Conservation (phyloP, 2,329 filamentous ascomycete genomes). For the Zarea fungicola region DNA sequence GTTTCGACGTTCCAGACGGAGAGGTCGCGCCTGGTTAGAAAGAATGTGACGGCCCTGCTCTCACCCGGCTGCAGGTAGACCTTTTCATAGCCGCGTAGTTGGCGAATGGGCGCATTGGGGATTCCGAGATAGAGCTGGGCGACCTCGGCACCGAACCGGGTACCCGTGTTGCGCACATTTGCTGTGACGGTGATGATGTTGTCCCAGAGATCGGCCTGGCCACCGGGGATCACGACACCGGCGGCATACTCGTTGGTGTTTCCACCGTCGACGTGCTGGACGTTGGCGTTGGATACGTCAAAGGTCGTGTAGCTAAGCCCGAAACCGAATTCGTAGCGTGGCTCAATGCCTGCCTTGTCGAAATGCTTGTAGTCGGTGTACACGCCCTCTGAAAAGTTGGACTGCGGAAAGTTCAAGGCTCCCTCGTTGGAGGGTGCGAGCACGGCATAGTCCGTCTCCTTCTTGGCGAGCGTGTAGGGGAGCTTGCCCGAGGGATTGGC, state of each 20-base stretch:
- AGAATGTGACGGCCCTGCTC: conserved; percentile 42
- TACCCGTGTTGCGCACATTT: conserved; percentile 38
- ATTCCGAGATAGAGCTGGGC: conserved; percentile 45
- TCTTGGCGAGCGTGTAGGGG: conserved; percentile 56
- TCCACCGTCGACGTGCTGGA: conserved; percentile 26
- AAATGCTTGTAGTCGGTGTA: conserved; percentile 53
- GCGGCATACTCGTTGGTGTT: conserved; percentile 31
- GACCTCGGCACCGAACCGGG: conserved; percentile 38
- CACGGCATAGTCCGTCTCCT: conserved; percentile 49
- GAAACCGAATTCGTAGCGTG: conserved; percentile 52
- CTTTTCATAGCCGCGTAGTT: conserved; percentile 65
- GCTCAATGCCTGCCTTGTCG: conserved; percentile 41
- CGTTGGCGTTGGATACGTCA: conserved; percentile 36
- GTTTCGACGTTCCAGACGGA: conserved; percentile 59
- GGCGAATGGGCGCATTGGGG: conserved; percentile 44
- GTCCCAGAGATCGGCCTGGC: conserved; percentile 44
- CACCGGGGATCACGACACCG: conserved; percentile 37
- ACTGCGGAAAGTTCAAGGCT: conserved; percentile 47
- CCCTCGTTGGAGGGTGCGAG: conserved; percentile 41
- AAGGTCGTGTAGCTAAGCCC: conserved; percentile 54
- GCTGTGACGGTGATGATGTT: conserved; percentile 34
- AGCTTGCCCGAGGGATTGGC: conserved; percentile 52
- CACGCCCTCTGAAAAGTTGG: conserved; percentile 46
- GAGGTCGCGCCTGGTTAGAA: conserved; percentile 57
- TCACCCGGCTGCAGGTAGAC: conserved; percentile 41